Conservation (phyloP, 2,329 filamentous ascomycete species). For the Epichloe gansuensis region DNA sequence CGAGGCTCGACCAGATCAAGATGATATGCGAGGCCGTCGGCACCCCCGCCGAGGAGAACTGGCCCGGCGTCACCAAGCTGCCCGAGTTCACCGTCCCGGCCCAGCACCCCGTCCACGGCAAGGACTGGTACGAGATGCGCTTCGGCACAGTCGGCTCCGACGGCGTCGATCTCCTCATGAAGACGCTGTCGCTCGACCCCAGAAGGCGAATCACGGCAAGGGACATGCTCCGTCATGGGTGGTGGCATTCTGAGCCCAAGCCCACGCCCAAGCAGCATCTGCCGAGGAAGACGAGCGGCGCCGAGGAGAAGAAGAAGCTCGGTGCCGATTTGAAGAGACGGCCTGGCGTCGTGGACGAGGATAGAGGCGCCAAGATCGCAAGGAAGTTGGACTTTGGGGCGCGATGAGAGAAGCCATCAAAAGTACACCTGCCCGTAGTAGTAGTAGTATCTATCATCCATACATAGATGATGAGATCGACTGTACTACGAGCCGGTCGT, state of each 20-base stretch:
- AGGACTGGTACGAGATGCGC: slow-evolving; percentile 59
- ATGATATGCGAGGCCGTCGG: slow-evolving; percentile 79
- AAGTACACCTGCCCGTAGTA: too few relatives aligned
- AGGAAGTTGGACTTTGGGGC: slow-evolving; percentile 69
- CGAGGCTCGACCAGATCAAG: slow-evolving; percentile 72
- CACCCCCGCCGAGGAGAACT: slow-evolving; percentile 85
- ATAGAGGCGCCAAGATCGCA: slow-evolving; percentile 62
- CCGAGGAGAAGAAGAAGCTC: slow-evolving; percentile 61
- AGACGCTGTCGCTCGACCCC: slow-evolving; percentile 78
- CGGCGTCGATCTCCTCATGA: slow-evolving; percentile 80
- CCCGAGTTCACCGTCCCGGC: slow-evolving; percentile 67
- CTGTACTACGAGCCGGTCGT: too few relatives aligned
- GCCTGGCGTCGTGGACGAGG: slow-evolving; percentile 54
- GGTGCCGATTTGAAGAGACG: slow-evolving; percentile 71
- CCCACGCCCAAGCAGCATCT: slow-evolving; percentile 74
- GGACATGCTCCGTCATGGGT: slow-evolving; percentile 68
- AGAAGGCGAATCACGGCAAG: slow-evolving; percentile 66
- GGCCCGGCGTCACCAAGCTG: slow-evolving; percentile 79
- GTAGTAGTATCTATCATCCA: too few relatives aligned
- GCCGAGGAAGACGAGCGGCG: slow-evolving; percentile 53
- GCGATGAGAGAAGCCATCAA: slow-evolving; percentile 13
- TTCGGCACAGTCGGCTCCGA: slow-evolving; percentile 73
- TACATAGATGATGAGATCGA: too few relatives aligned
- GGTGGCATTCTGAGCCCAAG: slow-evolving; percentile 74
- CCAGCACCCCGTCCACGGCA: slow-evolving; percentile 48